phyloP scores from a whole-genome alignment of 1,284 basidiomycete genomes.

The Fomitopsis schrenkii region DNA sequence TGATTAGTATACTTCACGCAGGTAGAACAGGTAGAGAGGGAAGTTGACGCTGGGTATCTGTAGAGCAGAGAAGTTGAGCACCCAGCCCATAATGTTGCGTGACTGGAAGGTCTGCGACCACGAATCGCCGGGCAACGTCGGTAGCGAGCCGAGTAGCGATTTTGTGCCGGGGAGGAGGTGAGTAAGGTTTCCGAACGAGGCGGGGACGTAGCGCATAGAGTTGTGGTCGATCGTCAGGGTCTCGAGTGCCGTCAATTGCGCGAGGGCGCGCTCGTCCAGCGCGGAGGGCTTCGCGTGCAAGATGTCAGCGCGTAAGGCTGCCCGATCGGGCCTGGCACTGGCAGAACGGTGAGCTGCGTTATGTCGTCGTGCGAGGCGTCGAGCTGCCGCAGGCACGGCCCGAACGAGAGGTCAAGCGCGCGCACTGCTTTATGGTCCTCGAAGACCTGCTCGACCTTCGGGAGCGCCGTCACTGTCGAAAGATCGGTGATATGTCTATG shows the following conservation, averaged over 20 bases:
- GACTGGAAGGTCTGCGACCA: too few relatives aligned
- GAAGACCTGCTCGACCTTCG: slow-evolving; percentile 61
- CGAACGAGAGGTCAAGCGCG: slow-evolving; percentile 74
- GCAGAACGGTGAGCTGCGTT: slow-evolving; percentile 71
- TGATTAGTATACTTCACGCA: too few relatives aligned
- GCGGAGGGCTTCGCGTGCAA: slow-evolving; percentile 89
- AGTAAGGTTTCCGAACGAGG: slow-evolving; percentile 71
- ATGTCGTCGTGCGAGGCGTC: slow-evolving; percentile 80
- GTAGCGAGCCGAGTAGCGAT: too few relatives aligned
- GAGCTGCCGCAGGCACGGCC: slow-evolving; percentile 56
- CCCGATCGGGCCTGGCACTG: slow-evolving; percentile 50
- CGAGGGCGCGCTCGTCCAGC: slow-evolving; percentile 72
- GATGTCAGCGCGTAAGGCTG: slow-evolving; percentile 73
- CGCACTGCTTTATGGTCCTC: slow-evolving; percentile 84
- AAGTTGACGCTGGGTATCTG: too few relatives aligned
- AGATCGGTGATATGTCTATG: slow-evolving; percentile 78
- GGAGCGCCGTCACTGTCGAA: slow-evolving; percentile 63
- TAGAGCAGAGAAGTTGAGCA: too few relatives aligned
- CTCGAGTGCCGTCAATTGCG: slow-evolving; percentile 69
- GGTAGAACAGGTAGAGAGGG: too few relatives aligned
- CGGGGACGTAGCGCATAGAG: slow-evolving; percentile 82
- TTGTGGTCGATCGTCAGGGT: slow-evolving; percentile 82
- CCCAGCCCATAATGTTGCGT: too few relatives aligned
- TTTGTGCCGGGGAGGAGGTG: too few relatives aligned
- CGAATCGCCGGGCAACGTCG: too few relatives aligned